phyloP scores from a whole-genome alignment of 1,139 yeast species.

The Lodderomyces elongisporus region DNA sequence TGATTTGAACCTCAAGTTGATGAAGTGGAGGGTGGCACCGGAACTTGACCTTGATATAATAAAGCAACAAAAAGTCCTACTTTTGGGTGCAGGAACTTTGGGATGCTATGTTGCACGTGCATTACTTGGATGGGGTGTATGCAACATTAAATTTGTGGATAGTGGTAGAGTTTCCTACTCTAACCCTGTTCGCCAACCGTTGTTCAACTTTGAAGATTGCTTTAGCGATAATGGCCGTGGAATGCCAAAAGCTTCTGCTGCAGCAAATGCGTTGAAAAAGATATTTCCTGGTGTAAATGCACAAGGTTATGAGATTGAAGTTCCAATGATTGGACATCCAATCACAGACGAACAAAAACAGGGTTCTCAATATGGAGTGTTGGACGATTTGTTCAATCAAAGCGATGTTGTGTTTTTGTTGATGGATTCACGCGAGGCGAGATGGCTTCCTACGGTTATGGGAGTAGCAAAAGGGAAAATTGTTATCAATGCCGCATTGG shows the following conservation, averaged over 20 bases:
- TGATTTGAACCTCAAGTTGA: slow-evolving; percentile 79
- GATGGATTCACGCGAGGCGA: slow-evolving; percentile 90
- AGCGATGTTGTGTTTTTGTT: slow-evolving; percentile 77
- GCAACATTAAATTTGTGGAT: slow-evolving; percentile 81
- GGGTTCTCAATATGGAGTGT: slow-evolving; percentile 43
- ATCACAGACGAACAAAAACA: slow-evolving; percentile 51
- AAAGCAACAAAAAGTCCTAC: slow-evolving; percentile 55
- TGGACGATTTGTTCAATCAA: slow-evolving; percentile 49
- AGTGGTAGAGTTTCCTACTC: slow-evolving; percentile 85
- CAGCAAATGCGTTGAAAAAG: slow-evolving; percentile 65
- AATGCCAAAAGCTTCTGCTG: slow-evolving; percentile 64
- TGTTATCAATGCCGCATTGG: slow-evolving; percentile 89
- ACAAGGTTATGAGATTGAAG: slow-evolving; percentile 58
- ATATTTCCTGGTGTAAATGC: slow-evolving; percentile 76
- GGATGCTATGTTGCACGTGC: slow-evolving; percentile 90
- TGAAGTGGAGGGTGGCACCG: slow-evolving; percentile 97
- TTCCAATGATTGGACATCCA: slow-evolving; percentile 96
- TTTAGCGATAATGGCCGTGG: slow-evolving; percentile 56
- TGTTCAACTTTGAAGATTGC: slow-evolving; percentile 75
- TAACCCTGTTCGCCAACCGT: slow-evolving; percentile 92
- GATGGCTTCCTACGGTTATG: slow-evolving; percentile 92
- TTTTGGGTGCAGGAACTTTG: slow-evolving; percentile 94
- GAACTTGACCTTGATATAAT: slow-evolving; percentile 63
- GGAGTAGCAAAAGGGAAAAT: slow-evolving; percentile 62
- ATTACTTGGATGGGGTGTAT: slow-evolving; percentile 90